phyloP scores from a whole-genome alignment of 352 stramenopile genomes.

The Pythium rhizo-oryzae region DNA sequence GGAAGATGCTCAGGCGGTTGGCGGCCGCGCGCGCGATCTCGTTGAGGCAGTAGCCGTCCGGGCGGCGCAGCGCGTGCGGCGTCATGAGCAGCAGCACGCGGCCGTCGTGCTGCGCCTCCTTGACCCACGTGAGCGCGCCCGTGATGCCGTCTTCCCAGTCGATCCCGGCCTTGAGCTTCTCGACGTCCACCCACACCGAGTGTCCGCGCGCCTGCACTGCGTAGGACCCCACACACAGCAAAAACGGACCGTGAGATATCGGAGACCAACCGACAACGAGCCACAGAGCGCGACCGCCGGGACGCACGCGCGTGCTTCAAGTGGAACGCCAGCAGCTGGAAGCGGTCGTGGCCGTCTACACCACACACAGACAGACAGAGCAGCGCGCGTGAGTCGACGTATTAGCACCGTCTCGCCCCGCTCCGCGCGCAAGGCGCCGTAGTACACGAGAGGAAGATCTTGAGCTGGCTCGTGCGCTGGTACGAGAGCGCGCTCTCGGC shows the following conservation, averaged over 20 bases:
- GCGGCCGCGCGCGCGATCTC: conserved; percentile 69
- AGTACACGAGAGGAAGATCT: conserved; percentile 83
- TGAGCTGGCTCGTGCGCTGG: conserved; percentile 48
- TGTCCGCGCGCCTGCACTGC: conserved; percentile 68
- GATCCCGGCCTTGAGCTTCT: conserved; percentile 65
- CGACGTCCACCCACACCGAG: conserved; percentile 72
- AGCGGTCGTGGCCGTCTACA: conserved; percentile 74
- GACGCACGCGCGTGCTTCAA: conserved; percentile 61
- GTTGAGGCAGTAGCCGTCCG: conserved; percentile 81
- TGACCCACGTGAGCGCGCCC: conserved; percentile 60
- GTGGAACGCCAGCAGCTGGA: conserved; percentile 70
- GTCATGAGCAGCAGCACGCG: conserved; percentile 82
- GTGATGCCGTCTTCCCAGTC: conserved; percentile 83
- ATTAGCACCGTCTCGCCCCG: too few relatives aligned
- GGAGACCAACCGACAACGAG: neutral
- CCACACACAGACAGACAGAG: conserved; percentile 1
- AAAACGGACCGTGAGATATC: too few relatives aligned
- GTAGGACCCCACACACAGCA: too few relatives aligned
- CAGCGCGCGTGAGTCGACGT: too few relatives aligned
- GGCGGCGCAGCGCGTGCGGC: conserved; percentile 67
- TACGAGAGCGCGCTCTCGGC: conserved; percentile 32
- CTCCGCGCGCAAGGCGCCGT: too few relatives aligned
- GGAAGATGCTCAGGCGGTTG: conserved; percentile 69
- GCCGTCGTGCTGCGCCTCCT: conserved; percentile 68
- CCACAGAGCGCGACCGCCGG: neutral